phyloP scores from a whole-genome alignment of 441 rosid genomes.

The Metrosideros polymorpha region DNA sequence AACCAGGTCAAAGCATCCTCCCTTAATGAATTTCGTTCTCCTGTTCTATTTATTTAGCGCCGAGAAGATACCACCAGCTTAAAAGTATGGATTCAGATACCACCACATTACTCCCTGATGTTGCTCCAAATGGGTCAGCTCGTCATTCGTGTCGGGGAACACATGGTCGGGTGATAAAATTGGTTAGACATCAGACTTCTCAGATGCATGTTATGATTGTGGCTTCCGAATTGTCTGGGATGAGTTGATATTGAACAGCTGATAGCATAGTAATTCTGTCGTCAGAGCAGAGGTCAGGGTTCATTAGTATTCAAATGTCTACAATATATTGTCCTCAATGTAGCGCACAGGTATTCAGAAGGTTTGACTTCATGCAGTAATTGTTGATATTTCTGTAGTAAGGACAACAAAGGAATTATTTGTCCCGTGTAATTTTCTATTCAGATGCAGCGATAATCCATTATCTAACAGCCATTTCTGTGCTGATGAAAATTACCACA shows the following conservation, averaged over 20 bases:
- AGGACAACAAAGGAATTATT: background rate
- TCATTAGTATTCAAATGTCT: background rate
- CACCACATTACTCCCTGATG: too few relatives aligned
- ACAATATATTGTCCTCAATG: background rate
- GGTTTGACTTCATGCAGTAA: background rate
- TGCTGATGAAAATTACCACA: background rate
- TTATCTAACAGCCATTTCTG: background rate
- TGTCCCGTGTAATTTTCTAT: background rate
- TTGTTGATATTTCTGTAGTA: background rate
- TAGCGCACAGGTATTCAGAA: background rate
- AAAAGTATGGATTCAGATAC: background rate
- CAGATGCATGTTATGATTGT: background rate
- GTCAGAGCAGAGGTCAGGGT: background rate
- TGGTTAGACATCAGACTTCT: background rate
- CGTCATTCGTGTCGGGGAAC: background rate
- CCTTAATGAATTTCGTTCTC: background rate
- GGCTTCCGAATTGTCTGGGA: background rate
- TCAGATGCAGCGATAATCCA: background rate
- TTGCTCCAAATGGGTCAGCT: background rate
- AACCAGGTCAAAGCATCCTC: too few relatives aligned
- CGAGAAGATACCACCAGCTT: background rate
- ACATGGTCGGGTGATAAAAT: background rate
- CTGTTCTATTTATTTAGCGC: background rate
- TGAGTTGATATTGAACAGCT: background rate
- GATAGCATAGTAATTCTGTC: background rate